Evolutionary conservation across 495 filamentous ascomycete genomes (phyloP), one percentile per base, ranked within the genome.

Genomic region (Penicillium pancosmium): DNA sequence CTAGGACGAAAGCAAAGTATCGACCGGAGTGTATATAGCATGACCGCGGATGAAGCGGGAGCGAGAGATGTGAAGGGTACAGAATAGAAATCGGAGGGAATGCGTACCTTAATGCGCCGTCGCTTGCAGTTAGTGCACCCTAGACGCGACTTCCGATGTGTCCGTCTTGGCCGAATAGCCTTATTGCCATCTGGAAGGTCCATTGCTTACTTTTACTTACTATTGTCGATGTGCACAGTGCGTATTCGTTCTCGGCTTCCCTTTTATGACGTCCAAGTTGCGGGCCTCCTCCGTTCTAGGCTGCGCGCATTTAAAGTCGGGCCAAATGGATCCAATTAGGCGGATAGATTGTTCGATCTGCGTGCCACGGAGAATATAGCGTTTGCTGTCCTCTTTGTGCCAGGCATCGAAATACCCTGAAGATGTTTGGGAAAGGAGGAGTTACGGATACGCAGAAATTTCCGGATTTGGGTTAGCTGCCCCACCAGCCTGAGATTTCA

Each of bases 91-190:
- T 18, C 2, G 18, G 34, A 13, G 34, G 18, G 38, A 33, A 12
- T 21, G 23, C 68, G 52, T 44, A 76, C 73, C 56, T 76, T 76
- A 3, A 76, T 70, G n/a, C 72, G 66, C 10, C 72, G 61, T 31
- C 57, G 66, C 56, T 76, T 76, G 57, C 73, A 76, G 9, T 68
- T 66, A 6, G 51, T 35, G 54, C 73, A 76, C 0, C 73, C 73
- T 8, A 57, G 51, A 12, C 73, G 64, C 7, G 73, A 76, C 49
- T 76, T 76, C 36, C 51, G 67, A 35, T 76, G 73, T 1, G 70
- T 50, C 13, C 71, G 65, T 4, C 73, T 61, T 4, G 67, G 38
- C 49, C 63, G 52, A 18, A 66, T 38, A 10, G 50, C 11, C 35
- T 46, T 61, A 6, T 7, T 31, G 12, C 43, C 41, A 44, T 5